Percentiles rank a stretch among this genome's conserved stretches.
Evolutionary conservation across 225 moss, liverwort and hornwort genomes (phyloP).

Genomic region (Bryum argenteum): DNA sequence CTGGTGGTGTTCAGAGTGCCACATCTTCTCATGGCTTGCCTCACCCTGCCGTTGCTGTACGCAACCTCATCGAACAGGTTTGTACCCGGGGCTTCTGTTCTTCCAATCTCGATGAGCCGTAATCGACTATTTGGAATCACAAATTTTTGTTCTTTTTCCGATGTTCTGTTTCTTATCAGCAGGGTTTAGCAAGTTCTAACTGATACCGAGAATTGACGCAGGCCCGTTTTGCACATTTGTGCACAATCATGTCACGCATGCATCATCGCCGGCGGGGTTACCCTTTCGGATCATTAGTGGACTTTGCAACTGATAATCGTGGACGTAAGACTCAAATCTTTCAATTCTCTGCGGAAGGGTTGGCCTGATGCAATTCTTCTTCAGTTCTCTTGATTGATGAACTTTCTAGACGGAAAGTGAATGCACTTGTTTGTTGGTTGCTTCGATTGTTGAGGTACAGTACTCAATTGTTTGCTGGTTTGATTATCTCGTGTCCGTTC

Average conservation of each 20-base stretch:
- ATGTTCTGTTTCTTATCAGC: not conserved
- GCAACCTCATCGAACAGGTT: constrained; percentile 94
- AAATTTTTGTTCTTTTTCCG: not conserved
- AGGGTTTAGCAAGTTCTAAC: constrained; percentile 20
- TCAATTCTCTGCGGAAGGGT: constrained; percentile 13
- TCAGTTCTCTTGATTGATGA: not conserved
- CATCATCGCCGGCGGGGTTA: constrained; percentile 96
- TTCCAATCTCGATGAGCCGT: constrained; percentile 8
- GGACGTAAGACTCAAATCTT: constrained; percentile 73
- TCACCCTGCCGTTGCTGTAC: constrained; percentile 87
- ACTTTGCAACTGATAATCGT: constrained; percentile 84
- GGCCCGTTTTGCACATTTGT: constrained; percentile 96
- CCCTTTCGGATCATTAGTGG: constrained; percentile 94
- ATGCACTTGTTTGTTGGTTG: no score
- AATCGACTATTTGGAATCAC: not conserved
- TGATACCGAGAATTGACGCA: constrained; percentile 35
- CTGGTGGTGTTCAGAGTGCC: constrained; percentile 96
- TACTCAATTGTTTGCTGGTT: constrained; percentile 1
- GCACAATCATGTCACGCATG: constrained; percentile 98
- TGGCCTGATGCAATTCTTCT: constrained; percentile 7
- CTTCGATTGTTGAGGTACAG: not conserved
- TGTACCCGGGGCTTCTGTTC: not conserved
- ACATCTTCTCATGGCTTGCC: constrained; percentile 95
- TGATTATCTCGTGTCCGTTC: not conserved
- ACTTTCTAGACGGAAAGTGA: no score